A percentile compares a stretch with the other conserved stretches of the same genome.
Conservation (phyloP, 345 rosid species). For the Angophora floribunda region DNA sequence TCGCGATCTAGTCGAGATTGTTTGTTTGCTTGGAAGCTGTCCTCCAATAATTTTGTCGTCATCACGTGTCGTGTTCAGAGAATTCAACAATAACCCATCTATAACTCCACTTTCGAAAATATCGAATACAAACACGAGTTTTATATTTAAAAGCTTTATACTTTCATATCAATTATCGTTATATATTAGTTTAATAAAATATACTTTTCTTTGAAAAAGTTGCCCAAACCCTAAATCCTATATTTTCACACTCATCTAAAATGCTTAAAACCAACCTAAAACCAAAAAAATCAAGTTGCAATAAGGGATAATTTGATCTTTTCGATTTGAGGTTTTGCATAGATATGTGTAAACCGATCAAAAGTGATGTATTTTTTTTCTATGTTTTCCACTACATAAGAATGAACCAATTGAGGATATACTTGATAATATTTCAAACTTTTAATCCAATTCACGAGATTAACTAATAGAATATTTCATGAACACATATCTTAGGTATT, state of each 20-base stretch:
- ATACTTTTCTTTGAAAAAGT: background rate
- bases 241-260: background rate
- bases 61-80: background rate
- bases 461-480: background rate
- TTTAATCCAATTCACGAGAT: background rate
- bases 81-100: background rate
- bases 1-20: background rate
- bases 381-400: background rate
- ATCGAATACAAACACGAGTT: background rate
- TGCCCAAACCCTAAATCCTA: rapidly evolving
- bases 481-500: rapidly evolving
- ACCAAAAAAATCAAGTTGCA: too few relatives aligned
- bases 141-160: background rate
- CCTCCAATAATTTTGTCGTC: background rate
- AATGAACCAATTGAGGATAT: background rate
- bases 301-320: too few relatives aligned
- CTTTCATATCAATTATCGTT: background rate
- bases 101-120: background rate
- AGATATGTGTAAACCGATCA: rapidly evolving
- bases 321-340: background rate
- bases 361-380: background rate
- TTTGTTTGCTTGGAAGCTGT: background rate
- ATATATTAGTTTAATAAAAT: too few relatives aligned
- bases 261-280: background rate
- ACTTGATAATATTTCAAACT: background rate